phyloP scores from a whole-genome alignment of 2,329 filamentous ascomycete species.

The Fusarium annulatum region DNA sequence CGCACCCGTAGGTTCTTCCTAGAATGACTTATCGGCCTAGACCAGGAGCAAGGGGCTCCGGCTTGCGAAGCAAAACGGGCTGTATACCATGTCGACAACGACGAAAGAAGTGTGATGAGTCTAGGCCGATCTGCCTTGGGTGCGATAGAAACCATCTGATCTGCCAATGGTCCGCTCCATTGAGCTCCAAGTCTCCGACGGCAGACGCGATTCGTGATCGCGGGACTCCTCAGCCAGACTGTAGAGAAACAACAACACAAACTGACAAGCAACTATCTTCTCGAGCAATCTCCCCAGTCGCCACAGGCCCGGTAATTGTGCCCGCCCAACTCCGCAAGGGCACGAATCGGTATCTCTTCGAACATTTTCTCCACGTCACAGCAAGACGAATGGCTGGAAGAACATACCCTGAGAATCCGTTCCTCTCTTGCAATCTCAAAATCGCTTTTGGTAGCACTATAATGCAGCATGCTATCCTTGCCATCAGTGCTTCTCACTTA shows the following conservation, averaged over 20 bases:
- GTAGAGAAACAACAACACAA: background rate
- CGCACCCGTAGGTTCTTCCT: background rate
- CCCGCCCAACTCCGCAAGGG: background rate
- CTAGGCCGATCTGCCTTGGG: background rate
- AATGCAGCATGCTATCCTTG: background rate
- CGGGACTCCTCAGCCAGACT: background rate
- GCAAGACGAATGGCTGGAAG: background rate
- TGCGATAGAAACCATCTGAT: background rate
- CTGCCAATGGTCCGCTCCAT: background rate
- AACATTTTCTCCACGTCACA: background rate
- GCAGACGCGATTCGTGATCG: background rate
- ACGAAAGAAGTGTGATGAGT: background rate
- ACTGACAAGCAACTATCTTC: background rate
- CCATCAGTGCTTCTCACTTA: background rate
- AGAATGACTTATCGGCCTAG: background rate
- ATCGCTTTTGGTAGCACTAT: background rate
- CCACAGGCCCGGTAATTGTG: background rate
- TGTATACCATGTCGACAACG: background rate
- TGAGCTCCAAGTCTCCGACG: background rate
- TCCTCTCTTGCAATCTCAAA: background rate
- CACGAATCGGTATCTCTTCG: background rate
- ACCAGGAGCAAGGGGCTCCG: background rate
- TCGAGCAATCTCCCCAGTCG: rapidly evolving
- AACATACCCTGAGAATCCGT: background rate
- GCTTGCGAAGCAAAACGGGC: background rate